A percentile compares a stretch with the other conserved stretches of the same genome.
Conservation (phyloP, 345 rosid species). For the Cochlearia excelsa region DNA sequence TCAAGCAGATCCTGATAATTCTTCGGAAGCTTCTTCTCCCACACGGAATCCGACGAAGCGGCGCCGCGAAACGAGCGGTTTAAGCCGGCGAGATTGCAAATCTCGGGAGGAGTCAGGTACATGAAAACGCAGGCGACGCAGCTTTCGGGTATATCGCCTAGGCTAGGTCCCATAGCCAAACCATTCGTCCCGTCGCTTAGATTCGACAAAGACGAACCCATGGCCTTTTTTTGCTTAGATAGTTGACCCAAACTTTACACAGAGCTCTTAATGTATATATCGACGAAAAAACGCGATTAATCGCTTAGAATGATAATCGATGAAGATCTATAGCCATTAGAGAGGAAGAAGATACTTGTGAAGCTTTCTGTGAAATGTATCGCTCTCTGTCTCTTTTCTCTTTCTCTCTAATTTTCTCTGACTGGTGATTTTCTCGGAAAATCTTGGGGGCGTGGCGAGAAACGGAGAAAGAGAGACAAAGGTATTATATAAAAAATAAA, state of each 20-base stretch:
- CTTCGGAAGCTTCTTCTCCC: slow-evolving; percentile 78
- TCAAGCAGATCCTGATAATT: slow-evolving; percentile 82
- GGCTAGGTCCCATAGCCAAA: slow-evolving; percentile 50
- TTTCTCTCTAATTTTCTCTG: background rate
- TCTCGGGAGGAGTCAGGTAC: slow-evolving; percentile 89
- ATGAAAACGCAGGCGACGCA: slow-evolving; percentile 87
- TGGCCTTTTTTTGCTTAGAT: slow-evolving; percentile 19
- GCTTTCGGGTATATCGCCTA: slow-evolving; percentile 92
- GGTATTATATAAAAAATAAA: background rate
- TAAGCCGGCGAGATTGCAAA: slow-evolving; percentile 86
- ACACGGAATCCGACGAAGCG: slow-evolving; percentile 87
- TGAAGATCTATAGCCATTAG: background rate
- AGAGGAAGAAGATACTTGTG: background rate
- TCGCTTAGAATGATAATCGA: slow-evolving; percentile 13
- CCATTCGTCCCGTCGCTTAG: slow-evolving; percentile 60
- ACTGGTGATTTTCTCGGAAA: slow-evolving; percentile 24
- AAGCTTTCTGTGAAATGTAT: slow-evolving; percentile 5
- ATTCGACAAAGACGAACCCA: slow-evolving; percentile 88
- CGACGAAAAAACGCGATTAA: slow-evolving; percentile 1
- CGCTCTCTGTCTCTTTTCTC: background rate
- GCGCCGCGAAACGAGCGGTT: slow-evolving; percentile 84
- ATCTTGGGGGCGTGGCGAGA: slow-evolving; percentile 10
- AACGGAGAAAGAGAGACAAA: slow-evolving; percentile 34
- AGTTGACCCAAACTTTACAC: slow-evolving; percentile 32
- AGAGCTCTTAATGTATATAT: slow-evolving; percentile 4